Evolutionary conservation across 805 yeast genomes (phyloP).

Genomic region (Blastobotrys mokoenaii): DNA sequence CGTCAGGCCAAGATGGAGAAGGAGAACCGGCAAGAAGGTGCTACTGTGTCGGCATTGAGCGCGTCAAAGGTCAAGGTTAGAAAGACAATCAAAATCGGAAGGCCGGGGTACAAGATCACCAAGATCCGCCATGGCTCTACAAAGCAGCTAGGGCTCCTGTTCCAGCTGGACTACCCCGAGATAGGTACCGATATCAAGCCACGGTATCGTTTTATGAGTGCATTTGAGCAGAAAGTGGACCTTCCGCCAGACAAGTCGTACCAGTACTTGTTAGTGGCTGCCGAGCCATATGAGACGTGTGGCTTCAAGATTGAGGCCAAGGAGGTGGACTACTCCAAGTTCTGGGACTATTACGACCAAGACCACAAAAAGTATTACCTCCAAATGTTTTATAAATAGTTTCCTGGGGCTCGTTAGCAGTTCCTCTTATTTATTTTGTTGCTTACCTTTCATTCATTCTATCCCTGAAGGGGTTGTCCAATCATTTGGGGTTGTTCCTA

Average conservation of each 20-base stretch:
- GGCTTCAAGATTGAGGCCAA: constrained; percentile 64
- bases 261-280: constrained; percentile 74
- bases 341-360: constrained; percentile 69
- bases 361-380: constrained; percentile 62
- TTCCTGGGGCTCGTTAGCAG: background rate
- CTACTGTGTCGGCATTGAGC: constrained; percentile 13
- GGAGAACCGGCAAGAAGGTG: constrained; percentile 11
- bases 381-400: constrained; percentile 49
- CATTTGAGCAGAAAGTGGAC: constrained; percentile 55
- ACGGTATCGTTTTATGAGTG: constrained; percentile 65
- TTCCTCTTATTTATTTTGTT: background rate
- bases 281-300: constrained; percentile 82
- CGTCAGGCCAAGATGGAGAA: constrained; percentile 40
- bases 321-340: constrained; percentile 36
- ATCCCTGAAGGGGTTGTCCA: no score
- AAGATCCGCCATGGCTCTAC: constrained; percentile 60
- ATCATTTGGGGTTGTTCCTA: no score
- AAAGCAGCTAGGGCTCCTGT: constrained; percentile 53
- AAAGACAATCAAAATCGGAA: constrained; percentile 56
- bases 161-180: constrained; percentile 51
- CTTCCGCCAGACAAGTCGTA: constrained; percentile 36
- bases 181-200: constrained; percentile 43
- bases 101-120: constrained; percentile 60
- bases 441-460: no score
- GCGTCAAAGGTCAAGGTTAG: constrained; percentile 35